Percentiles rank a stretch among this genome's conserved stretches.
phyloP scores from a whole-genome alignment of 2,329 filamentous ascomycete genomes.

The Cladophialophora exuberans region DNA sequence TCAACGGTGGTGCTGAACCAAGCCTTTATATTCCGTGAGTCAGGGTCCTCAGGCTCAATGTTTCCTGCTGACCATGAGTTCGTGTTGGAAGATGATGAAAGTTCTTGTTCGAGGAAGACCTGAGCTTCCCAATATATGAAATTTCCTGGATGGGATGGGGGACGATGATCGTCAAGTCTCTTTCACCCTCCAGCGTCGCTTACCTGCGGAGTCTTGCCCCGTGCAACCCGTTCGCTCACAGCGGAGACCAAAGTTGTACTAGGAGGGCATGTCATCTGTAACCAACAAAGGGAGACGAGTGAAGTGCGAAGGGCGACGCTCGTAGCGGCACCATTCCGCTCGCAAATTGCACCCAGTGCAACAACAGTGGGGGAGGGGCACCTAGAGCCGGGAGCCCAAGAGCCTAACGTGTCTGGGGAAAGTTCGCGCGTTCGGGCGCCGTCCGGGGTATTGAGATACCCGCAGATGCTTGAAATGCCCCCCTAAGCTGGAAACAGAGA shows the following conservation, averaged over 20 bases:
- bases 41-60: too few species aligned
- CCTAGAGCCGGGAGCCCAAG: background rate
- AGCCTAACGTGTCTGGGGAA: background rate
- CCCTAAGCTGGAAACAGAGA: too few species aligned
- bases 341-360: background rate
- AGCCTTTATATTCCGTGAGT: too few species aligned
- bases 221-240: background rate
- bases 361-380: background rate
- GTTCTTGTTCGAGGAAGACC: background rate
- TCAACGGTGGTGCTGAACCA: too few species aligned
- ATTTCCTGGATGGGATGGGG: background rate
- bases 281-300: background rate
- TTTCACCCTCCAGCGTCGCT: conserved; percentile 1
- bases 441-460: too few species aligned
- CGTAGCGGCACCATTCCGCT: background rate
- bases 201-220: conserved; percentile 10
- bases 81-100: background rate
- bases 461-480: too few species aligned
- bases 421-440: background rate
- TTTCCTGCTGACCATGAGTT: background rate
- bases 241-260: too few species aligned
- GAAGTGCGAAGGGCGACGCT: background rate
- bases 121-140: conserved; percentile 4
- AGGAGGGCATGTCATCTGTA: conserved; percentile 5
- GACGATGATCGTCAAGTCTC: conserved; percentile 13